A percentile compares a stretch with the other conserved stretches of the same genome.
phyloP scores from a whole-genome alignment of 176 grass and related monocot genomes.

The Triticum timopheevii region DNA sequence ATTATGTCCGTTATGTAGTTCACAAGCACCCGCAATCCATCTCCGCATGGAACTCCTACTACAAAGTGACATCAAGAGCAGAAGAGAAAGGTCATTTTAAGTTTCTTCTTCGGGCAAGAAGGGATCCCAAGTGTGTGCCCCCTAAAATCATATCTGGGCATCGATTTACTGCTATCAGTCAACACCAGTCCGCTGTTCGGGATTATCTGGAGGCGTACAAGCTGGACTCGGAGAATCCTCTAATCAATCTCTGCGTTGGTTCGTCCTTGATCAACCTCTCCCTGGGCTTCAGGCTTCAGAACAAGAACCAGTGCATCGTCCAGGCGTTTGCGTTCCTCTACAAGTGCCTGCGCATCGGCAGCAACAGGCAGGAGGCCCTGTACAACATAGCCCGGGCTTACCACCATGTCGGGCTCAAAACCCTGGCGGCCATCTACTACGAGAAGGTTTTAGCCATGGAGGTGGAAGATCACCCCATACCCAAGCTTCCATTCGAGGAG shows the following conservation, averaged over 20 bases:
- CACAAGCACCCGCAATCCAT: conserved; percentile 76
- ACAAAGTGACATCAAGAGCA: conserved; percentile 86
- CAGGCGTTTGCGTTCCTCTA: conserved; percentile 92
- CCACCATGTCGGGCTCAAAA: conserved; percentile 85
- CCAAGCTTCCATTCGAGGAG: conserved; percentile 70
- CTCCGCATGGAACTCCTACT: conserved; percentile 91
- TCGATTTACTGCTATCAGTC: conserved; percentile 80
- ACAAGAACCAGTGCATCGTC: conserved; percentile 87
- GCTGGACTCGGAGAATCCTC: conserved; percentile 75
- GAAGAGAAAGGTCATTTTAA: conserved; percentile 75
- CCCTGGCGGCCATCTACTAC: conserved; percentile 73
- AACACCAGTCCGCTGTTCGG: conserved; percentile 76
- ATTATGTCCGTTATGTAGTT: conserved; percentile 86
- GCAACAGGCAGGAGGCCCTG: conserved; percentile 83
- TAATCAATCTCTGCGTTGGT: conserved; percentile 89
- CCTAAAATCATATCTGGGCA: conserved; percentile 78
- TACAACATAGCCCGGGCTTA: conserved; percentile 89
- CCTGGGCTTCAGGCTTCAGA: conserved; percentile 91
- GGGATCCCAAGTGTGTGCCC: conserved; percentile 57
- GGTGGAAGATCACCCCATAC: conserved; percentile 61
- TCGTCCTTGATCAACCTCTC: conserved; percentile 83
- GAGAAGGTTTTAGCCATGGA: conserved; percentile 75
- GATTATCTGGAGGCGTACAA: conserved; percentile 97
- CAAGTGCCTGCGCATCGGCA: conserved; percentile 62
- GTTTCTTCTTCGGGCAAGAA: conserved; percentile 61